phyloP scores from a whole-genome alignment of 768 basidiomycete genomes.

The Lentinula raphanica region DNA sequence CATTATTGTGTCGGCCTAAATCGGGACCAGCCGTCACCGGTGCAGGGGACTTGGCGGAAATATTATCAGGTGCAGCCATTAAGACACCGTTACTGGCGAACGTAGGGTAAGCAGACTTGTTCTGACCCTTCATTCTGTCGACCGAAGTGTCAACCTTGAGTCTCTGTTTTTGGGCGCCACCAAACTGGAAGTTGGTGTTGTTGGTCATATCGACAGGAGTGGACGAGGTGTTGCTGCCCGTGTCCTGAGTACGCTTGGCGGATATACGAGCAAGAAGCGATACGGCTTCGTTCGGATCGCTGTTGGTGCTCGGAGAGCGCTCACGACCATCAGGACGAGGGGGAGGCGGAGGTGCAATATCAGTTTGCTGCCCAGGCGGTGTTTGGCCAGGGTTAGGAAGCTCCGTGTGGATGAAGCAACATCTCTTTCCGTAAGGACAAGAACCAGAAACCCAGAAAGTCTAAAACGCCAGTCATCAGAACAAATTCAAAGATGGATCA shows the following conservation, averaged over 20 bases:
- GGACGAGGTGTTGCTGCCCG: slow-evolving; percentile 29
- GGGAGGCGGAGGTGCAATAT: slow-evolving; percentile 48
- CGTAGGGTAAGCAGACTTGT: slow-evolving; percentile 82
- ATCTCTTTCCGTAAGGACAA: slow-evolving; percentile 87
- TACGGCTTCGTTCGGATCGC: slow-evolving; percentile 71
- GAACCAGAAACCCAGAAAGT: slow-evolving; percentile 94
- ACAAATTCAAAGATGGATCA: background rate
- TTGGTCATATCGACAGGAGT: slow-evolving; percentile 54
- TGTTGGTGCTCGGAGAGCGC: slow-evolving; percentile 70
- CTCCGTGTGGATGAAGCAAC: slow-evolving; percentile 92
- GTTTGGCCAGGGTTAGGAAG: slow-evolving; percentile 58
- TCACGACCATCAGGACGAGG: slow-evolving; percentile 47
- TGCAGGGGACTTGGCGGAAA: slow-evolving; percentile 63
- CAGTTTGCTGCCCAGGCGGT: slow-evolving; percentile 23
- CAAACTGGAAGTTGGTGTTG: slow-evolving; percentile 42
- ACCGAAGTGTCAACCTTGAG: slow-evolving; percentile 70
- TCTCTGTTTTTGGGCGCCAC: slow-evolving; percentile 63
- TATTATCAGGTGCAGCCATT: slow-evolving; percentile 52
- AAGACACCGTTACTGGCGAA: slow-evolving; percentile 58
- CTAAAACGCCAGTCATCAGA: slow-evolving; percentile 28
- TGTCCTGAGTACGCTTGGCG: slow-evolving; percentile 55
- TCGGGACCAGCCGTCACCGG: slow-evolving; percentile 85
- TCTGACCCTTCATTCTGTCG: slow-evolving; percentile 61
- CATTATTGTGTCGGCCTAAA: slow-evolving; percentile 69
- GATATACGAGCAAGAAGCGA: slow-evolving; percentile 77